Evolutionary conservation across 1,284 basidiomycete species (phyloP).

Genomic region (Pterulicium gracile): DNA sequence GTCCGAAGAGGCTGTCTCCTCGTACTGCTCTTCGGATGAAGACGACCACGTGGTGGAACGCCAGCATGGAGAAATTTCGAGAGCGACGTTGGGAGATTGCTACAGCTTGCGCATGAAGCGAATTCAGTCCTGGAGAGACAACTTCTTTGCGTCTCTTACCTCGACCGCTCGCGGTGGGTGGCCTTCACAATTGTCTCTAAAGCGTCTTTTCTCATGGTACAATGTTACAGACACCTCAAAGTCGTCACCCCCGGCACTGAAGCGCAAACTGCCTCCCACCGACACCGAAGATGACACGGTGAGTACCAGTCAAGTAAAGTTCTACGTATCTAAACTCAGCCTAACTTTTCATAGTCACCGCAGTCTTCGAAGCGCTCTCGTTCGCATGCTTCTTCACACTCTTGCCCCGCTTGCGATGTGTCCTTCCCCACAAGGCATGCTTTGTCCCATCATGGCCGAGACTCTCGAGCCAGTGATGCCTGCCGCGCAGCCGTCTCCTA

Average conservation of each 20-base stretch:
- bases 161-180: conserved; percentile 11
- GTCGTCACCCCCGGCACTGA: conserved; percentile 21
- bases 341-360: conserved; percentile 25
- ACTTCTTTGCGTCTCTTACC: conserved; percentile 26
- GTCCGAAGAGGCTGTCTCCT: conserved; percentile 36
- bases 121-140: conserved; percentile 54
- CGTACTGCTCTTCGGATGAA: conserved; percentile 58
- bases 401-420: conserved; percentile 63
- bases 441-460: conserved; percentile 46
- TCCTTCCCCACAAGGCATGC: conserved; percentile 44
- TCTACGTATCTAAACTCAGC: not conserved
- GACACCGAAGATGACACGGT: conserved; percentile 36
- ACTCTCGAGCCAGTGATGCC: conserved; percentile 44
- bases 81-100: conserved; percentile 38
- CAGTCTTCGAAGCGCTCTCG: conserved; percentile 45
- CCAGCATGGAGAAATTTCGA: conserved; percentile 18
- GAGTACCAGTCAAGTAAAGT: conserved; percentile 22
- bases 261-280: conserved; percentile 34
- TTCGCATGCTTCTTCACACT: conserved; percentile 29
- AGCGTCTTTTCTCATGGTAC: conserved; percentile 7
- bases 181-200: conserved; percentile 5
- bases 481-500: conserved; percentile 64
- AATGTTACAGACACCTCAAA: conserved; percentile 17
- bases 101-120: conserved; percentile 35
- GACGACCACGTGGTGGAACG: conserved; percentile 13